Base-by-base conservation (phyloP, 2,329 filamentous ascomycete species). In the Claviceps cyperi region DNA sequence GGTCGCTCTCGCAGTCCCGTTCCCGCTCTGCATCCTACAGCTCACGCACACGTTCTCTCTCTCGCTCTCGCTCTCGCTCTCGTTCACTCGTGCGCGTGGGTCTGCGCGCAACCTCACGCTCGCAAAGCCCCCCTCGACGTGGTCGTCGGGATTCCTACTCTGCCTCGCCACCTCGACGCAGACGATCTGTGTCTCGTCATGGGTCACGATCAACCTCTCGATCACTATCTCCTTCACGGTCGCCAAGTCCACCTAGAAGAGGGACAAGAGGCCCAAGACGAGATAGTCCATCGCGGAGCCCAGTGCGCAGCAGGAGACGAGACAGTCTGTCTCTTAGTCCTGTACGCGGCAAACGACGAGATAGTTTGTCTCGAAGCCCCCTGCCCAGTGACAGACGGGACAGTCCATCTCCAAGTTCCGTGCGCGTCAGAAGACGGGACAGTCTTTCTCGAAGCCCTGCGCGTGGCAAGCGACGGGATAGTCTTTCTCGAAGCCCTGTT, bases 341-440 rank as follows among this genome's bases (percentile, higher is more conserved):
- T 3, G 43, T 32, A 8, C 22, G 43, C 24, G 49, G 40, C 51
- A 51, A 44, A 45, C 43, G 45, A 36, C 46, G 59, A 43, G 60
- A 62, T 36, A 64, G 62, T 49, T 50, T 59, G 21, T 64, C 62
- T 38, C 13, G 13, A 15, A 38, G 37, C 14, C 37, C 37, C 13
- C 14, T 11, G n/a, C n/a, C 7, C 38, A 40, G n/a, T 17, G 19
- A 4, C 8, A 40, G 38, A 40, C n/a, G n/a, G 4, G 40, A 24
- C 13, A 15, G 40, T 21, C 40, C 19, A 14, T 49, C 50, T 15
- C 37, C 24, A 15, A 44, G 43, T 11, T 24, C 43, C 7, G 28
- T 21, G 9, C 28, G 43, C 43, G 48, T 28, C 51, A 51, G 48
- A 36, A 48, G 46, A 43, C 47, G 59, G 5, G 17, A 14, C 11